Evolutionary conservation across 176 grass and related monocot genomes (phyloP).

Genomic region (Elymus sibiricus): DNA sequence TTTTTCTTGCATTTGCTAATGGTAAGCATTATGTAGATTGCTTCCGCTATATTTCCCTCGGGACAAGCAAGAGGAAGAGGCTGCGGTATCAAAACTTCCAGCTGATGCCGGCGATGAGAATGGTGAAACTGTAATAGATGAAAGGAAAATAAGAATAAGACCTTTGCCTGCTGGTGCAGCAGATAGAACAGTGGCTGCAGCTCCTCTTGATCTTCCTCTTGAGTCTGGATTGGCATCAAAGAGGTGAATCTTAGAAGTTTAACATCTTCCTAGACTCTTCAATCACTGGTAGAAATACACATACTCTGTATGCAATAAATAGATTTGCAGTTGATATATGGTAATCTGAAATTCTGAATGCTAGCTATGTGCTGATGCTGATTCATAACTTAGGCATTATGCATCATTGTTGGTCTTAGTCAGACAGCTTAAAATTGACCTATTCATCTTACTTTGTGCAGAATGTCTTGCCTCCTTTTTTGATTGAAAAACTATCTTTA

Average conservation of each 20-base stretch:
- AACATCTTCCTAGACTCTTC: not conserved
- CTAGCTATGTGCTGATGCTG: not conserved
- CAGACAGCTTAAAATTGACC: constrained; percentile 2
- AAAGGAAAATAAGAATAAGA: constrained; percentile 99
- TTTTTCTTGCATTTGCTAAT: constrained; percentile 19
- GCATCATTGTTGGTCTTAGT: not conserved
- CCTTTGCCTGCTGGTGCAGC: constrained; percentile 61
- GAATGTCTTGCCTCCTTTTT: not conserved
- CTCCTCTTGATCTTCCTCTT: constrained; percentile 46
- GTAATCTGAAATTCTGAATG: not conserved
- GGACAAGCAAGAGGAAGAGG: constrained; percentile 91
- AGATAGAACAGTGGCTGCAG: constrained; percentile 47
- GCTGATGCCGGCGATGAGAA: constrained; percentile 99
- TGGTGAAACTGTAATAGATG: constrained; percentile 90
- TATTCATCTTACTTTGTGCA: not conserved
- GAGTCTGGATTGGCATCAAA: constrained; percentile 64
- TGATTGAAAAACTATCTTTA: not conserved
- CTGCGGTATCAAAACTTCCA: constrained; percentile 79
- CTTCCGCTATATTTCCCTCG: constrained; percentile 95
- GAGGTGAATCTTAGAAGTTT: constrained; percentile 34
- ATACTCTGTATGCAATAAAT: not conserved
- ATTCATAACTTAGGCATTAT: not conserved
- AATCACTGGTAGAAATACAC: not conserved
- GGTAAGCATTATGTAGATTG: constrained; percentile 53
- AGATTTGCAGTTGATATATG: not conserved